Base-by-base conservation (phyloP, 441 rosid species). In the Bruguiera hainesii region DNA sequence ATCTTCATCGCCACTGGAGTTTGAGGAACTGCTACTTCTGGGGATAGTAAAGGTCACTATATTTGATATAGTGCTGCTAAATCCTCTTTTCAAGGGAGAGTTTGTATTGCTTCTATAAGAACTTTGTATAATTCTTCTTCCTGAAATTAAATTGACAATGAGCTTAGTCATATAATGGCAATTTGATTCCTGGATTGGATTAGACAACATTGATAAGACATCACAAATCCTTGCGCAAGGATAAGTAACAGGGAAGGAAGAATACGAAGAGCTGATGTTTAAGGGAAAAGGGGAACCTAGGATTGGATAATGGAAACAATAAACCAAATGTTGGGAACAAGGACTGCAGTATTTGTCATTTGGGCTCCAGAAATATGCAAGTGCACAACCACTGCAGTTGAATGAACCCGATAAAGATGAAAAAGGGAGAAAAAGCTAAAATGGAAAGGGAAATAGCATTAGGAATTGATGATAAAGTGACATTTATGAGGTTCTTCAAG, bases 1-100 rank as follows among this genome's bases (percentile, higher is more conserved):
- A 39, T 77, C 78, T 58, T 70, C 74, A 37, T 55, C 68, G 57
- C 73, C 71, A 58, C 60, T 65, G 67, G 87, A 78, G 74, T 79
- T 68, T 15, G 90, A 75, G 60, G 90, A 74, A 60, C 68, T 10
- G 67, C 80, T 64, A 75, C 83, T 73, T 66, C 77, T 80, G 26
- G 87, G 80, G 59, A 68, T 51, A 29, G 60, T 56, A 28, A 72
- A 64, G 30, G 35, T 63, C 37, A 10, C 48, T 82, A 70, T 81
- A 77, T 71, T 76, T 57, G 80, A 63, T 30, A 68, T 75, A 48
- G 29, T 25, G 61, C 61, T 66, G 59, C 56, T 61, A 50, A 37
- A 70, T 60, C 66, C 56, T 30, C 60, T 68, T 48, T 67, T 68
- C n/a, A 63, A 55, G 70, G 66, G 72, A 29, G 52, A 55, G 29